Conservation (phyloP, 73 alveolate genomes). For the Loxodes magnus region DNA sequence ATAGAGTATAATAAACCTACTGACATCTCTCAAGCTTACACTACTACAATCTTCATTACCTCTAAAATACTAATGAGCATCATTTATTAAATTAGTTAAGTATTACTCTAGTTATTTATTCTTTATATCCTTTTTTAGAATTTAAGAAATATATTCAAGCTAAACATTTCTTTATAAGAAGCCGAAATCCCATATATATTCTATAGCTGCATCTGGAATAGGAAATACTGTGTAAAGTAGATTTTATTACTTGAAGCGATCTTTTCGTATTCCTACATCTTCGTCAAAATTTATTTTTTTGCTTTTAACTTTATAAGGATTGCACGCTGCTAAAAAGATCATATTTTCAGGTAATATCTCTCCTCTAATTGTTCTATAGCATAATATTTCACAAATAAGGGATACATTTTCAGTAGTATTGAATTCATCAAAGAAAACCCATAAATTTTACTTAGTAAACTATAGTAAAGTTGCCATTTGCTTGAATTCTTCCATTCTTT, state of each 20-base stretch:
- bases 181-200: conserved; percentile 42
- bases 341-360: conserved; percentile 33
- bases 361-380: conserved; percentile 42
- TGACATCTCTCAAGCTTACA: conserved; percentile 57
- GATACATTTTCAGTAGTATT: conserved; percentile 45
- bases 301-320: conserved; percentile 24
- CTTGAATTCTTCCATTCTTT: too few species aligned
- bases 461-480: too few species aligned
- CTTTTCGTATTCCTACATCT: conserved; percentile 5
- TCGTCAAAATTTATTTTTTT: background rate
- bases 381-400: conserved; percentile 42
- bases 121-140: conserved; percentile 7
- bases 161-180: conserved; percentile 28
- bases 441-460: too few species aligned
- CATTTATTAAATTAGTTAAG: conserved; percentile 17
- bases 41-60: conserved; percentile 29
- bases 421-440: conserved; percentile 62
- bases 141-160: conserved; percentile 33
- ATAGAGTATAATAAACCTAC: conserved; percentile 14
- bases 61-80: conserved; percentile 33
- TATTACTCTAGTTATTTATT: background rate
- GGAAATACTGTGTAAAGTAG: conserved; percentile 33
- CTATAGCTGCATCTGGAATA: conserved; percentile 43
- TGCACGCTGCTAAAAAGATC: conserved; percentile 58
- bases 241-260: background rate